These are phyloP conservation scores for Hemileccinum impolitum DNA, from an alignment of 768 basidiomycete genomes.

Conservation along the genomic window DNA sequence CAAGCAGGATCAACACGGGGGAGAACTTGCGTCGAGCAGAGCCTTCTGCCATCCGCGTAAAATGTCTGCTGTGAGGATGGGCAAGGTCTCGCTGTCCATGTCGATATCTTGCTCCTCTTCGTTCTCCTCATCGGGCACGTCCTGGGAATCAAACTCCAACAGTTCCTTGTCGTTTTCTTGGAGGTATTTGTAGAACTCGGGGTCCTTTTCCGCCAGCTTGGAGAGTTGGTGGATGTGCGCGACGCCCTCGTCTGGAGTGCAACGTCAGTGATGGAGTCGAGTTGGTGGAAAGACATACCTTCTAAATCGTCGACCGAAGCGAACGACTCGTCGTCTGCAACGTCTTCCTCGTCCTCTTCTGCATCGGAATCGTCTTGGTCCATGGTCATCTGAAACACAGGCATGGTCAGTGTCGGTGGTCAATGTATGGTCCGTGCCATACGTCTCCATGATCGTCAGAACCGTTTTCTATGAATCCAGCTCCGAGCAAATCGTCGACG, in stretches of 20 bases:
- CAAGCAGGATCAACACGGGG: not conserved
- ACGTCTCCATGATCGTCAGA: conserved; percentile 37
- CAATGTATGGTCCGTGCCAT: conserved; percentile 8
- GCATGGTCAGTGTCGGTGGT: conserved; percentile 1
- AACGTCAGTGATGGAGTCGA: not conserved
- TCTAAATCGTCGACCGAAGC: conserved; percentile 79
- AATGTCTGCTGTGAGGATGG: conserved; percentile 66
- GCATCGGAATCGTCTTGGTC: conserved; percentile 27
- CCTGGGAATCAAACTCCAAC: conserved; percentile 68
- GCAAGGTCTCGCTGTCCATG: conserved; percentile 39
- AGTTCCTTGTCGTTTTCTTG: conserved; percentile 93
- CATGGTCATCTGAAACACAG: conserved; percentile 18
- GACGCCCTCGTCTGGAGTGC: conserved; percentile 58
- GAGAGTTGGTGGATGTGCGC: conserved; percentile 79
- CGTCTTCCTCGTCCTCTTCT: conserved; percentile 38
- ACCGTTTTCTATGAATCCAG: conserved; percentile 66
- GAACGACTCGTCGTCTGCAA: conserved; percentile 61
- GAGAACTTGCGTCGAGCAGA: conserved; percentile 64
- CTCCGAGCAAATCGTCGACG: conserved; percentile 74
- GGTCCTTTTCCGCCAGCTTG: conserved; percentile 91
- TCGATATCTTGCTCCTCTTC: conserved; percentile 42
- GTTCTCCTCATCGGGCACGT: conserved; percentile 45
- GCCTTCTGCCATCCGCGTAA: conserved; percentile 86
- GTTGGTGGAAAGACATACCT: conserved; percentile 32
- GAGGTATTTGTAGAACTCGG: conserved; percentile 98